phyloP scores from a whole-genome alignment of 148 eudicot genomes.

The Limonium bicolor region DNA sequence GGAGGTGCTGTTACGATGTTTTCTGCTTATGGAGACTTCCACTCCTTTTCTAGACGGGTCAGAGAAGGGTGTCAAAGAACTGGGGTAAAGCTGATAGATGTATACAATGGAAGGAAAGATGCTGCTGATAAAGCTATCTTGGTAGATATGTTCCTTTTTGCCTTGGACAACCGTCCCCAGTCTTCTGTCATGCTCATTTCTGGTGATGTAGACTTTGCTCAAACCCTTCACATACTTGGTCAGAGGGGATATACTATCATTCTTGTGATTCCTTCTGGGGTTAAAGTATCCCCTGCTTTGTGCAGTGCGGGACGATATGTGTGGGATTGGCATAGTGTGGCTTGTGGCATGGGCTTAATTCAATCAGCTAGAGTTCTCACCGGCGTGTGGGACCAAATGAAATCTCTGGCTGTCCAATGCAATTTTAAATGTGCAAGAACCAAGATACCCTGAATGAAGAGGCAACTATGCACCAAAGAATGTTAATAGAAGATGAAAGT shows the following conservation, averaged over 20 bases:
- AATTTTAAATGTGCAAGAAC: conserved; percentile 28
- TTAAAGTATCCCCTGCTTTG: conserved; percentile 78
- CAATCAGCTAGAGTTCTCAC: conserved; percentile 20
- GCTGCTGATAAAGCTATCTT: conserved; percentile 99
- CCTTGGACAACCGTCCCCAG: conserved; percentile 88
- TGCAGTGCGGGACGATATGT: conserved; percentile 87
- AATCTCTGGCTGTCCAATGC: conserved; percentile 24
- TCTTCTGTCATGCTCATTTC: conserved; percentile 90
- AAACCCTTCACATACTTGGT: conserved; percentile 88
- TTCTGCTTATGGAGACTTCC: conserved; percentile 92
- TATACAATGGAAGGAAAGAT: conserved; percentile 92
- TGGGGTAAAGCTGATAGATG: conserved; percentile 86
- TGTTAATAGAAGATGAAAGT: no score
- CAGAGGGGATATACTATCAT: conserved; percentile 90
- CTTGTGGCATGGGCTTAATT: conserved; percentile 85
- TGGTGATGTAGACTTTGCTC: conserved; percentile 96
- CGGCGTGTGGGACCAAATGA: conserved; percentile 23
- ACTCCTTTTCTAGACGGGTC: conserved; percentile 77
- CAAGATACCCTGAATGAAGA: conserved; percentile 59
- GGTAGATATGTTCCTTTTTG: conserved; percentile 96
- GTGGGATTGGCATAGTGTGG: conserved; percentile 97
- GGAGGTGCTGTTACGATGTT: conserved; percentile 75
- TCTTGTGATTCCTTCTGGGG: conserved; percentile 76
- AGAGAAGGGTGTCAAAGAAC: conserved; percentile 97
- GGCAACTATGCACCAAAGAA: no score